phyloP scores from a whole-genome alignment of 768 basidiomycete genomes.

The Naganishia onofrii region DNA sequence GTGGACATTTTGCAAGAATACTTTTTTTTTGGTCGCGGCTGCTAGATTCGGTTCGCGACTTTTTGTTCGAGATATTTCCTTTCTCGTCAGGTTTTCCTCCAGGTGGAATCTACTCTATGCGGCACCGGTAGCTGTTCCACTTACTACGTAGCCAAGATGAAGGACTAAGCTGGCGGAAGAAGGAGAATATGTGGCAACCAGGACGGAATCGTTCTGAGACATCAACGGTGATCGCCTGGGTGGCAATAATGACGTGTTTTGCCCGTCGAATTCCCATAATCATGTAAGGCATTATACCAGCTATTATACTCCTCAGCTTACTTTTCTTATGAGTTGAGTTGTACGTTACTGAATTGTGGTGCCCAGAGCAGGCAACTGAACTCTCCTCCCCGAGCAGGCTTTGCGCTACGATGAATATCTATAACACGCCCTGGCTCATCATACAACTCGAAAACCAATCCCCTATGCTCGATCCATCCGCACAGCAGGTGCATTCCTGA shows the following conservation, averaged over 20 bases:
- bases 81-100: neutral
- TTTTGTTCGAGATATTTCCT: neutral
- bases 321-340: too few relatives aligned
- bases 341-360: too few relatives aligned
- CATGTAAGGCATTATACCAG: too few relatives aligned
- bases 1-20: slow-evolving; percentile 6
- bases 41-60: neutral
- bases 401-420: neutral
- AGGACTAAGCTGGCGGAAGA: neutral
- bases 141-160: neutral
- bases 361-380: too few relatives aligned
- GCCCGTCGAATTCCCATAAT: too few relatives aligned
- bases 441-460: slow-evolving; percentile 31
- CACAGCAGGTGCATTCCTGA: slow-evolving; percentile 85
- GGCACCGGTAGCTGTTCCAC: neutral
- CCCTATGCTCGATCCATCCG: slow-evolving; percentile 64
- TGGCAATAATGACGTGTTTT: slow-evolving; percentile 17
- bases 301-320: too few relatives aligned
- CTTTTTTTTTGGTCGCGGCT: neutral
- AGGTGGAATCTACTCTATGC: neutral
- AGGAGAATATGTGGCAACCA: neutral
- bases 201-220: neutral
- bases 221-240: slow-evolving; percentile 21
- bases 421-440: neutral
- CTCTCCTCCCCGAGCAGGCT: neutral